Evolutionary conservation across 2,329 filamentous ascomycete genomes (phyloP).

Genomic region (Myriosclerotinia curreyana): DNA sequence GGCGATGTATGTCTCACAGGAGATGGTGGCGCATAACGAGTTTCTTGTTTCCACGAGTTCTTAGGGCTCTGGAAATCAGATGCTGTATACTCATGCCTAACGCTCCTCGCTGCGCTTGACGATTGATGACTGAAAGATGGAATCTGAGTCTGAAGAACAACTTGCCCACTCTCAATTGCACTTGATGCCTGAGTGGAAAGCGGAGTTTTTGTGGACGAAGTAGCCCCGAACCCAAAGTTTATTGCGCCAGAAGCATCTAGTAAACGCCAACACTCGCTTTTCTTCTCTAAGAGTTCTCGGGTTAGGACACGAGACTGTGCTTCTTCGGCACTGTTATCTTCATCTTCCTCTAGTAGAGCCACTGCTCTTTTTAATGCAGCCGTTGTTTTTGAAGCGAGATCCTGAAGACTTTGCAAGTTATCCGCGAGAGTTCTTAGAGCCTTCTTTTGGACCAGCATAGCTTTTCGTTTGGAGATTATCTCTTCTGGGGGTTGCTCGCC

Average conservation of each 20-base stretch:
- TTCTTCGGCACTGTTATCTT: slow-evolving; percentile 30
- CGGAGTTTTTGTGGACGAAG: slow-evolving; percentile 18
- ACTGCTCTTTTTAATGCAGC: slow-evolving; percentile 4
- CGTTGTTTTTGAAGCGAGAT: slow-evolving; percentile 16
- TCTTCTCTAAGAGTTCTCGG: slow-evolving; percentile 31
- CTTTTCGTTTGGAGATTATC: slow-evolving; percentile 32
- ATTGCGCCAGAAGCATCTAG: slow-evolving; percentile 36
- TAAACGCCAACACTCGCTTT: slow-evolving; percentile 31
- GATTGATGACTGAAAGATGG: slow-evolving; percentile 8
- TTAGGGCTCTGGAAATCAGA: not conserved
- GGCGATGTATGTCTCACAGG: slow-evolving; percentile 10
- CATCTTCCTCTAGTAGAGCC: slow-evolving; percentile 27
- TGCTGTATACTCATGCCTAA: slow-evolving; percentile 10
- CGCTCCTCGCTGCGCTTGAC: not conserved
- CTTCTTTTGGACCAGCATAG: slow-evolving; percentile 31
- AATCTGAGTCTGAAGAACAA: slow-evolving; percentile 35
- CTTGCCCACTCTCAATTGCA: slow-evolving; percentile 33
- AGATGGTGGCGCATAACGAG: slow-evolving; percentile 9
- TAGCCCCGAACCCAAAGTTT: slow-evolving; percentile 33
- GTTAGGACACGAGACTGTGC: slow-evolving; percentile 28
- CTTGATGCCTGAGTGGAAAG: slow-evolving; percentile 27
- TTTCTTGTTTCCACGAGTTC: not conserved
- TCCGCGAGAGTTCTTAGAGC: not conserved
- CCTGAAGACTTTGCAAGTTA: slow-evolving; percentile 1
- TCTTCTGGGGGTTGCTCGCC: slow-evolving; percentile 27